Evolutionary conservation across 2,329 filamentous ascomycete genomes (phyloP).

Genomic region (Colletotrichum tanaceti): DNA sequence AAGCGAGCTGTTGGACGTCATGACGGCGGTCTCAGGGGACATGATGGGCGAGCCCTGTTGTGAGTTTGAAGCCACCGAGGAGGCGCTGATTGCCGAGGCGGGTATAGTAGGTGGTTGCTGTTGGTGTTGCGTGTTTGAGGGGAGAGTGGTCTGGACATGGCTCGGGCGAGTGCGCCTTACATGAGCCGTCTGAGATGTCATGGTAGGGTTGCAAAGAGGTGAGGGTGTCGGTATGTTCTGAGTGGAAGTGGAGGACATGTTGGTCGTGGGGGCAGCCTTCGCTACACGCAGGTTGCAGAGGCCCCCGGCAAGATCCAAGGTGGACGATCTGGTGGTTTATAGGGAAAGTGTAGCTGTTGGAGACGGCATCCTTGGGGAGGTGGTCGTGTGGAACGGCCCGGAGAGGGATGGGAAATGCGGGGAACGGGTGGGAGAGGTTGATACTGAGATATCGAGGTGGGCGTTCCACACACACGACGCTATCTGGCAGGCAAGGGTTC

Average conservation of each 20-base stretch:
- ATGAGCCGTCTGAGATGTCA: slow-evolving; percentile 56
- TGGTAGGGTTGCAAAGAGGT: slow-evolving; percentile 51
- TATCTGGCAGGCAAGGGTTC: slow-evolving; percentile 37
- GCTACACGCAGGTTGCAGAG: slow-evolving; percentile 27
- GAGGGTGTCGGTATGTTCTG: slow-evolving; percentile 48
- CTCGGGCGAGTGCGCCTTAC: slow-evolving; percentile 58
- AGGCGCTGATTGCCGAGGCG: slow-evolving; percentile 66
- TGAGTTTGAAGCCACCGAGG: slow-evolving; percentile 66
- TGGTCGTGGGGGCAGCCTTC: slow-evolving; percentile 32
- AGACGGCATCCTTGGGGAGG: slow-evolving; percentile 42
- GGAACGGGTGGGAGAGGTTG: slow-evolving; percentile 36
- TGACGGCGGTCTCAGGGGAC: slow-evolving; percentile 63
- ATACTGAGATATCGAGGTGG: slow-evolving; percentile 36
- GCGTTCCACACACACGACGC: slow-evolving; percentile 36
- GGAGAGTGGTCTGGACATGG: slow-evolving; percentile 61
- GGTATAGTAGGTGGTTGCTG: slow-evolving; percentile 54
- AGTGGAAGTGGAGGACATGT: slow-evolving; percentile 49
- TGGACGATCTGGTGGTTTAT: slow-evolving; percentile 40
- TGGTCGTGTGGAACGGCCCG: slow-evolving; percentile 42
- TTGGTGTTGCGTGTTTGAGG: slow-evolving; percentile 44
- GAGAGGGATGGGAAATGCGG: slow-evolving; percentile 38
- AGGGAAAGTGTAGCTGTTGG: slow-evolving; percentile 37
- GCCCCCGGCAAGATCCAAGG: slow-evolving; percentile 34
- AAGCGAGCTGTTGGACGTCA: slow-evolving; percentile 71
- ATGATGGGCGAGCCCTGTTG: slow-evolving; percentile 67